Evolutionary conservation across 352 stramenopile species (phyloP).

Genomic region (Aphanomyces astaci): DNA sequence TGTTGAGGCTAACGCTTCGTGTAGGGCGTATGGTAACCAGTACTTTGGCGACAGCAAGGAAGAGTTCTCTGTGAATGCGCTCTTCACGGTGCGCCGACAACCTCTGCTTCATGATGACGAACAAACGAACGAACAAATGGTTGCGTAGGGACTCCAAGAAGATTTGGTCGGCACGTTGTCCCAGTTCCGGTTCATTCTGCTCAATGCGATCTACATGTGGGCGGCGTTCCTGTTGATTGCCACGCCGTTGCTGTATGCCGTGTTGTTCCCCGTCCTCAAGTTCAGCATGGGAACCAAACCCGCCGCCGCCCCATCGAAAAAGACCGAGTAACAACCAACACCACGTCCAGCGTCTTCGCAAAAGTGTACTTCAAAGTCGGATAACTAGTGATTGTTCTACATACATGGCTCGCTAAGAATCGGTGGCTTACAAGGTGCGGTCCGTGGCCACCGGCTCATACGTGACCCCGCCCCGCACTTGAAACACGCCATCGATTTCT

Average conservation of each 20-base stretch:
- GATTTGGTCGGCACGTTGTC: slow-evolving; percentile 67
- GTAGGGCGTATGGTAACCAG: slow-evolving; percentile 53
- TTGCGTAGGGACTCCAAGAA: slow-evolving; percentile 45
- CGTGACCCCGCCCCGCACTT: slow-evolving; percentile 17
- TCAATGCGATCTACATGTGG: slow-evolving; percentile 78
- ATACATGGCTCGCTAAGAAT: too few species aligned
- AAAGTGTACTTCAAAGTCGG: too few species aligned
- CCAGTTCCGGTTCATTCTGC: slow-evolving; percentile 68
- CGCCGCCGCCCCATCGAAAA: not conserved
- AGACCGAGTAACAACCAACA: not conserved
- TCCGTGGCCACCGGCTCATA: slow-evolving; percentile 29
- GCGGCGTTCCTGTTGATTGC: slow-evolving; percentile 53
- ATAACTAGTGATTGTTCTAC: too few species aligned
- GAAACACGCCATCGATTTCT: slow-evolving; percentile 79
- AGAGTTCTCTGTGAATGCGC: slow-evolving; percentile 58
- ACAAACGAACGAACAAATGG: not conserved
- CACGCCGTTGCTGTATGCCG: slow-evolving; percentile 49
- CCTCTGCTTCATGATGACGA: too few species aligned
- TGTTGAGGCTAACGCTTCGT: not conserved
- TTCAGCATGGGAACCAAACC: slow-evolving; percentile 11
- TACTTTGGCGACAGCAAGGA: slow-evolving; percentile 40
- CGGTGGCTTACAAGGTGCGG: too few species aligned
- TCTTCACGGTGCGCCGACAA: slow-evolving; percentile 40
- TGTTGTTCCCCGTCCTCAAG: slow-evolving; percentile 54
- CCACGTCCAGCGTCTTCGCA: too few species aligned